Evolutionary conservation across 306 rosid genomes (phyloP).

Genomic region (Cicer chorassanicum): DNA sequence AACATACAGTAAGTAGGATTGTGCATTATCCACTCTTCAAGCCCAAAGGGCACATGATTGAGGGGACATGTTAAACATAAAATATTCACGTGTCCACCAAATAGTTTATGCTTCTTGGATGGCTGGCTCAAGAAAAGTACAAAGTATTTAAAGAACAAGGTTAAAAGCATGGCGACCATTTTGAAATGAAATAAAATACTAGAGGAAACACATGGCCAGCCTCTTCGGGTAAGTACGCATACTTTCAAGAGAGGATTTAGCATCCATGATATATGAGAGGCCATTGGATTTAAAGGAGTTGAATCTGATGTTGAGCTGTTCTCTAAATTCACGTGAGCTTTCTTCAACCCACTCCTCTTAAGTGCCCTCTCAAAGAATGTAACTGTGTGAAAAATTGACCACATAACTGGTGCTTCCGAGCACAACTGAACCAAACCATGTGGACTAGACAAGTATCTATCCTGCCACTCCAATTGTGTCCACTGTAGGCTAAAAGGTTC

Average conservation of each 20-base stretch:
- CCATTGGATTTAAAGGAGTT: conserved; percentile 72
- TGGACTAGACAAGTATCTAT: conserved; percentile 84
- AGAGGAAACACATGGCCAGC: conserved; percentile 43
- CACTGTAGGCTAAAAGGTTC: conserved; percentile 92
- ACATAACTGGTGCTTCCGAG: conserved; percentile 77
- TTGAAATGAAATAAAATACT: conserved; percentile 36
- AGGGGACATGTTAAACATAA: not conserved
- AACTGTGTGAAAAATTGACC: conserved; percentile 87
- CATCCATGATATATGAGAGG: conserved; percentile 95
- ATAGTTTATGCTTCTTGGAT: not conserved
- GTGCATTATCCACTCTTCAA: conserved; percentile 3
- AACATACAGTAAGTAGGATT: conserved; percentile 2
- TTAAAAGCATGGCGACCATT: conserved; percentile 32
- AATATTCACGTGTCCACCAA: not conserved
- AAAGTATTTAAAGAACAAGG: conserved; percentile 25
- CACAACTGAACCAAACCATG: conserved; percentile 77
- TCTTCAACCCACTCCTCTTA: conserved; percentile 91
- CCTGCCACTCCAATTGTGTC: conserved; percentile 91
- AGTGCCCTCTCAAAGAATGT: conserved; percentile 98
- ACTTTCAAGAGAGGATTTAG: conserved; percentile 92
- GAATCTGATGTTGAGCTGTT: conserved; percentile 60
- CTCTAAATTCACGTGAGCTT: conserved; percentile 62
- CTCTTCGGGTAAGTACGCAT: conserved; percentile 46
- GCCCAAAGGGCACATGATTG: not conserved
- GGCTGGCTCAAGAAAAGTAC: not conserved